Base-by-base conservation (phyloP, 2,329 filamentous ascomycete genomes). In the Trichoderma cornu-damae region DNA sequence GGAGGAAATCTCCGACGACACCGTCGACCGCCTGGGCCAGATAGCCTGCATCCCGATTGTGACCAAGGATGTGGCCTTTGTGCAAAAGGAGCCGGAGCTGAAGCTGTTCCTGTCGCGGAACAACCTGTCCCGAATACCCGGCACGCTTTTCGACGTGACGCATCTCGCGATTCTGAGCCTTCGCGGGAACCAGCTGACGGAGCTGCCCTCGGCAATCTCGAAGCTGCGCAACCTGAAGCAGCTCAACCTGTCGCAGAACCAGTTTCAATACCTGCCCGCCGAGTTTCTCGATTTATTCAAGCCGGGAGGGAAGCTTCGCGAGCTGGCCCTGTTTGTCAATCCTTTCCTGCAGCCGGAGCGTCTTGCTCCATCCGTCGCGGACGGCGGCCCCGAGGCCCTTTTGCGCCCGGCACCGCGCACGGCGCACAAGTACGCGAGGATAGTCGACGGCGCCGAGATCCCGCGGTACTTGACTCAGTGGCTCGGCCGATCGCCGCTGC, bases 191-290 rank as follows among this genome's bases (percentile, higher is more conserved):
- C 68, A 76, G 22, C 75, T 90, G 12, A 72, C 71, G 0, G 80
- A 86, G 64, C 70, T 90, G 2, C 83, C 87, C 1, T 73, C 82
- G 0, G 75, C 77, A 3, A 82, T 90, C 48, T 75, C 73, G 20
- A 79, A 79, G 30, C 74, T 90, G 6, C 67, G 67, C 4, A 84
- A 83, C 58, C 75, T 90, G 3, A 72, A 74, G 50, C 78, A 83
- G 50, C 77, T 90, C 37, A 89, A 89, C 62, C 64, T 90, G 7
- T 81, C 84, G 1, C 80, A 86, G 53, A 90, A 89, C 60, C 70
- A 72, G 4, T 72, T 90, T 9, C 75, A 75, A 6, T 79, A 74
- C 59, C 74, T 90, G 1, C 87, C 87, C 0, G 79, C 75, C 55
- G 85, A 88, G 65, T 71, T 89, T 1, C 73, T 89, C 1, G 69